Conservation (phyloP, 495 filamentous ascomycete genomes). For the Xylaria scruposa region DNA sequence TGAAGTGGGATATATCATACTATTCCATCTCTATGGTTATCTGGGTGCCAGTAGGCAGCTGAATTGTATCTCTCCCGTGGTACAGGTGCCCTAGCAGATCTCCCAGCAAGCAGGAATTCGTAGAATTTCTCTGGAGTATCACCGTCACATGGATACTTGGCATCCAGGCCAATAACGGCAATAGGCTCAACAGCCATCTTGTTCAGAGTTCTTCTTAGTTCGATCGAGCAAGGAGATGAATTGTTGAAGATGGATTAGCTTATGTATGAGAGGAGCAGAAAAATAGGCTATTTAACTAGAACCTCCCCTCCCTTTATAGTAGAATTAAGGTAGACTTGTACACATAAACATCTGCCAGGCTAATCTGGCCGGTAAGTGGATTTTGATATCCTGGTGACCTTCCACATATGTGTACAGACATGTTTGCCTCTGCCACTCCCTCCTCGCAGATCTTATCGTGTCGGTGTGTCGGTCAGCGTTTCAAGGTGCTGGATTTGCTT, state of each 20-base stretch:
- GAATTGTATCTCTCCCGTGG: background rate
- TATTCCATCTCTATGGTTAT: background rate
- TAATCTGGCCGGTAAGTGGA: too few relatives aligned
- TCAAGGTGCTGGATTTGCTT: background rate
- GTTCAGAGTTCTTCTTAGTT: background rate
- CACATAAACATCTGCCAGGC: too few relatives aligned
- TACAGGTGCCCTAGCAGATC: conserved; percentile 36
- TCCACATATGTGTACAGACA: too few relatives aligned
- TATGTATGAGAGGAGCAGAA: too few relatives aligned
- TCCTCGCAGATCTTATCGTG: background rate
- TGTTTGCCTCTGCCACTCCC: too few relatives aligned
- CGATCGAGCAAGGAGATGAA: background rate
- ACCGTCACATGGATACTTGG: conserved; percentile 49
- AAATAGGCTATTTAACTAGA: too few relatives aligned
- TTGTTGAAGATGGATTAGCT: too few relatives aligned
- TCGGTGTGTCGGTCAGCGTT: background rate
- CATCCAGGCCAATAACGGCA: conserved; percentile 53
- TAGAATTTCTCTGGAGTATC: conserved; percentile 52
- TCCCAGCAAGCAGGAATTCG: conserved; percentile 48
- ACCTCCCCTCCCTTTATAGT: too few relatives aligned
- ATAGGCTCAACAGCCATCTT: conserved; percentile 31
- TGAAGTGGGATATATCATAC: background rate
- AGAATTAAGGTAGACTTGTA: too few relatives aligned
- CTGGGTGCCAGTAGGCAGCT: background rate
- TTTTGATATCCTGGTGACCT: too few relatives aligned